Evolutionary conservation across 768 basidiomycete genomes (phyloP).

Genomic region (Lentinula raphanica): DNA sequence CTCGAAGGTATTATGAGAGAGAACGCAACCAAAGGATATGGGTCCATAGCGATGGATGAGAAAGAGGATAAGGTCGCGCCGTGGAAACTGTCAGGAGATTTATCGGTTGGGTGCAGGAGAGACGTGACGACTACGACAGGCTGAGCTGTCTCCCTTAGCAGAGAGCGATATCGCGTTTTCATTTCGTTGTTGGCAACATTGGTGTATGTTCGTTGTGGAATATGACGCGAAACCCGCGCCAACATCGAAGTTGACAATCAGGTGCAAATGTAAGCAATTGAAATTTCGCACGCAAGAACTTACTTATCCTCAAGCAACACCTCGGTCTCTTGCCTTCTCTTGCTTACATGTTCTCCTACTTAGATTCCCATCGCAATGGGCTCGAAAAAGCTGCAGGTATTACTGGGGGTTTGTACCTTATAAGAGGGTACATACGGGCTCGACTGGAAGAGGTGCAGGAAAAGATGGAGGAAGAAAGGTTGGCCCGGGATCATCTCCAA

Average conservation of each 20-base stretch:
- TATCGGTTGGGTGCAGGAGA: constrained; percentile 13
- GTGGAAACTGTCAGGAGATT: constrained; percentile 42
- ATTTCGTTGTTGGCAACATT: neutral
- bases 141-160: constrained; percentile 76
- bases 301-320: neutral
- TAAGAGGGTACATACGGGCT: constrained; percentile 54
- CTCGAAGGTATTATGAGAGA: constrained; percentile 86
- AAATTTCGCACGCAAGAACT: neutral
- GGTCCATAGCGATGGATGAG: constrained; percentile 86
- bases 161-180: constrained; percentile 11
- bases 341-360: constrained; percentile 1
- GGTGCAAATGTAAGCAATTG: no score
- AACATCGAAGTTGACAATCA: neutral
- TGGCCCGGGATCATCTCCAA: constrained; percentile 60
- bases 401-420: constrained; percentile 57
- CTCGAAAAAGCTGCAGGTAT: constrained; percentile 43
- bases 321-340: neutral
- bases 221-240: neutral
- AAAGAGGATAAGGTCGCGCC: constrained; percentile 95
- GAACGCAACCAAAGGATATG: constrained; percentile 83
- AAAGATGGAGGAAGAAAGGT: constrained; percentile 50
- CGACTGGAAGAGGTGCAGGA: constrained; percentile 65
- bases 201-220: neutral
- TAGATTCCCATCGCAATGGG: neutral
- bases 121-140: constrained; percentile 85